phyloP scores from a whole-genome alignment of 495 filamentous ascomycete species.

The Lentithecium fluviatile region DNA sequence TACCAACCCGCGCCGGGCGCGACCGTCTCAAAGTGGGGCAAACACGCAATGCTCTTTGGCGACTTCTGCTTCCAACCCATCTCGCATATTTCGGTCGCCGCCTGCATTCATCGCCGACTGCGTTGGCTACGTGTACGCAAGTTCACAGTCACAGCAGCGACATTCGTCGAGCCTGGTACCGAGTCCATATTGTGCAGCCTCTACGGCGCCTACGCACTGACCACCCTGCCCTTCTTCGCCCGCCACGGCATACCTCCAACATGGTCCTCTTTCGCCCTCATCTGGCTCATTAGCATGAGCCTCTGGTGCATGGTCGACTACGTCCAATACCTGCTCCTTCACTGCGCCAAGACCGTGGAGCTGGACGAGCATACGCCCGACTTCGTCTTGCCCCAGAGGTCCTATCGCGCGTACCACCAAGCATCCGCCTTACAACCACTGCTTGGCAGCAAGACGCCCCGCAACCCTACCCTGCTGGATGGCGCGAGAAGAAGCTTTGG shows the following conservation, averaged over 20 bases:
- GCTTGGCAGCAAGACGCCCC: slow-evolving; percentile 13
- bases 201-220: slow-evolving; percentile 76
- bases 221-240: slow-evolving; percentile 64
- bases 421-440: slow-evolving; percentile 15
- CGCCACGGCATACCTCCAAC: slow-evolving; percentile 58
- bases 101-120: slow-evolving; percentile 79
- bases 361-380: slow-evolving; percentile 68
- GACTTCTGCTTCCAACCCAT: slow-evolving; percentile 91
- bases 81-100: slow-evolving; percentile 69
- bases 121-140: slow-evolving; percentile 93
- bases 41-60: slow-evolving; percentile 79
- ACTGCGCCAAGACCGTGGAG: slow-evolving; percentile 67
- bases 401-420: background rate
- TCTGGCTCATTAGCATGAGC: slow-evolving; percentile 66
- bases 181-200: slow-evolving; percentile 82
- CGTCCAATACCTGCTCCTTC: slow-evolving; percentile 68
- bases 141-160: slow-evolving; percentile 86
- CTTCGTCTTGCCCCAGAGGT: slow-evolving; percentile 59
- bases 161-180: slow-evolving; percentile 90
- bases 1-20: slow-evolving; percentile 42
- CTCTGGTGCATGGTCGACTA: slow-evolving; percentile 76
- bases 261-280: slow-evolving; percentile 64
- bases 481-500: slow-evolving; percentile 48
- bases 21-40: slow-evolving; percentile 56
- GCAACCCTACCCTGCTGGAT: slow-evolving; percentile 12